These are phyloP conservation scores for Herpetospermum pedunculosum DNA, from an alignment of 306 rosid genomes.

Conservation along the genomic window DNA sequence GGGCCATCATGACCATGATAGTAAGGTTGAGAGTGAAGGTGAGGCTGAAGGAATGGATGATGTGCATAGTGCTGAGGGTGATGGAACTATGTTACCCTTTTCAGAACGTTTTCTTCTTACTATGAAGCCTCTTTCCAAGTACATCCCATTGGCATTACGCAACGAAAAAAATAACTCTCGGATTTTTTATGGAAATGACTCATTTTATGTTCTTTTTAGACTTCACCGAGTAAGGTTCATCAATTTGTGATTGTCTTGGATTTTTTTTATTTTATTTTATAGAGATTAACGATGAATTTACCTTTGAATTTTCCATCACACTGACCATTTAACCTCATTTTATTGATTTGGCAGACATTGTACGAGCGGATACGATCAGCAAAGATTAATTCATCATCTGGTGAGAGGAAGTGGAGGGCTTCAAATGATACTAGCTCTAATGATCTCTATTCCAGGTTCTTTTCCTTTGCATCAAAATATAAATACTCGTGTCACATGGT, in stretches of 20 bases:
- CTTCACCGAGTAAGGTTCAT: constrained; percentile 79
- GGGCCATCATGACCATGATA: constrained; percentile 66
- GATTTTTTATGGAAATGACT: constrained; percentile 86
- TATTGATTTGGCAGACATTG: constrained; percentile 49
- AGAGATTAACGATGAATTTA: background rate
- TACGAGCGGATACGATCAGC: constrained; percentile 87
- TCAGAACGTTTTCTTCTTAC: constrained; percentile 64
- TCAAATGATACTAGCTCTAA: constrained; percentile 43
- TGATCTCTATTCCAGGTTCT: constrained; percentile 59
- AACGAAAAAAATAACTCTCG: constrained; percentile 47
- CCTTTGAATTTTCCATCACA: background rate
- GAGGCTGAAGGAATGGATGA: constrained; percentile 81
- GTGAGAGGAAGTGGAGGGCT: constrained; percentile 61
- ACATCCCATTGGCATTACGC: constrained; percentile 34
- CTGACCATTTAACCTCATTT: constrained; percentile 13
- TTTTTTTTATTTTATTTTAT: background rate
- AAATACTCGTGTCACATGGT: background rate
- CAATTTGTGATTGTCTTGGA: background rate
- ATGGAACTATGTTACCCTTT: constrained; percentile 43
- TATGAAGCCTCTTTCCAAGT: constrained; percentile 84
- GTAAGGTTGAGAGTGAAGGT: constrained; percentile 96
- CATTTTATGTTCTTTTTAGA: constrained; percentile 79
- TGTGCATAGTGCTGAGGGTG: constrained; percentile 54
- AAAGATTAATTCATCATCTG: constrained; percentile 49
- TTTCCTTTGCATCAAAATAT: background rate